phyloP scores from a whole-genome alignment of 2,329 filamentous ascomycete genomes.

The Calonectria ilicicola region DNA sequence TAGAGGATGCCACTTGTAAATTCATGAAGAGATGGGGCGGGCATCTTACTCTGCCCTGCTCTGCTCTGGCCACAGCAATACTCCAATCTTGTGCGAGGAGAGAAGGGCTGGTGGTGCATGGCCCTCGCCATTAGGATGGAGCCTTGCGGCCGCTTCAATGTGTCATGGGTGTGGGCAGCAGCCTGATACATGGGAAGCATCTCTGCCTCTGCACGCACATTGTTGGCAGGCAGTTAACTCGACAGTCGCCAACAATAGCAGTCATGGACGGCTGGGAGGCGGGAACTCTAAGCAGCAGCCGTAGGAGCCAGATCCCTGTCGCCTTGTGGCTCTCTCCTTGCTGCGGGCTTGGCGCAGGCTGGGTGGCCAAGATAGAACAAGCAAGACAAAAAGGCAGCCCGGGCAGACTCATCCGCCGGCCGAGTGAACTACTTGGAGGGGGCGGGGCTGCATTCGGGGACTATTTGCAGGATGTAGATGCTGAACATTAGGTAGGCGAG shows the following conservation, averaged over 20 bases:
- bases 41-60: not conserved
- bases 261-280: conserved; percentile 30
- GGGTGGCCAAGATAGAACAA: conserved; percentile 31
- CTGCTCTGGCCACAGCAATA: not conserved
- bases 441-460: conserved; percentile 25
- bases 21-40: not conserved
- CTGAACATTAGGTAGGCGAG: not conserved
- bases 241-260: conserved; percentile 27
- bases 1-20: not conserved
- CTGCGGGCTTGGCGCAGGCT: conserved; percentile 31
- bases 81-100: not conserved
- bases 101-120: not conserved
- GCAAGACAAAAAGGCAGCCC: conserved; percentile 16
- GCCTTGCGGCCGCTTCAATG: conserved; percentile 1
- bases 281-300: conserved; percentile 34
- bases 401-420: conserved; percentile 25
- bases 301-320: conserved; percentile 44
- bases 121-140: not conserved
- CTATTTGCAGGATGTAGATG: not conserved
- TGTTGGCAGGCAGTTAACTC: conserved; percentile 12
- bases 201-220: not conserved
- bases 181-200: not conserved
- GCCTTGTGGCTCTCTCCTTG: conserved; percentile 32
- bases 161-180: not conserved
- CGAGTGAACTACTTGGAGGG: conserved; percentile 28